phyloP scores from a whole-genome alignment of 106 monocot species.

The Vanilla planifolia region DNA sequence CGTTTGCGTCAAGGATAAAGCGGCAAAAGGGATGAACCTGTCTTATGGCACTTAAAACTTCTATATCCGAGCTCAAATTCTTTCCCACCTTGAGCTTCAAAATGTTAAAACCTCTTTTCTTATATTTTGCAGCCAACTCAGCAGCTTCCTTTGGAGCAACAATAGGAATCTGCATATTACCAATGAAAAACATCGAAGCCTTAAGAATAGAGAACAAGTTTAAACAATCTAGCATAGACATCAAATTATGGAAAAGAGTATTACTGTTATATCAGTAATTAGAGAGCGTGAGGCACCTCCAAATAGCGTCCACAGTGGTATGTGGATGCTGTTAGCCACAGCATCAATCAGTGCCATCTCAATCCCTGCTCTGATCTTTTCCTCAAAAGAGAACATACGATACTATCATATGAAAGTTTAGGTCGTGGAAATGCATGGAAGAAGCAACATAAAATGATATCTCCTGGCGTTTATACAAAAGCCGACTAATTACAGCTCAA shows the following conservation, averaged over 20 bases:
- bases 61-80: conserved; percentile 59
- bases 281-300: conserved; percentile 64
- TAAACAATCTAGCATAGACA: neutral
- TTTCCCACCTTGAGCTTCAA: conserved; percentile 91
- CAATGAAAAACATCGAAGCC: neutral
- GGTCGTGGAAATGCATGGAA: too few relatives aligned
- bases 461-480: too few relatives aligned
- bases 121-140: conserved; percentile 72
- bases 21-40: conserved; percentile 66
- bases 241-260: neutral
- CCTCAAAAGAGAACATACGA: conserved; percentile 20
- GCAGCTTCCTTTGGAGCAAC: conserved; percentile 79
- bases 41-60: conserved; percentile 75
- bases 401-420: too few relatives aligned
- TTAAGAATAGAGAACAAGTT: neutral
- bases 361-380: conserved; percentile 79
- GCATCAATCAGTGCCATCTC: conserved; percentile 99
- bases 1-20: conserved; percentile 96
- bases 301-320: conserved; percentile 94
- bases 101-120: conserved; percentile 54
- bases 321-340: conserved; percentile 65
- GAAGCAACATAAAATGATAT: too few relatives aligned
- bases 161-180: conserved; percentile 71
- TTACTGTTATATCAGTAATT: conserved; percentile 72
- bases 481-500: too few relatives aligned